phyloP scores from a whole-genome alignment of 768 basidiomycete genomes.

The Mycena olivaceomarginata region DNA sequence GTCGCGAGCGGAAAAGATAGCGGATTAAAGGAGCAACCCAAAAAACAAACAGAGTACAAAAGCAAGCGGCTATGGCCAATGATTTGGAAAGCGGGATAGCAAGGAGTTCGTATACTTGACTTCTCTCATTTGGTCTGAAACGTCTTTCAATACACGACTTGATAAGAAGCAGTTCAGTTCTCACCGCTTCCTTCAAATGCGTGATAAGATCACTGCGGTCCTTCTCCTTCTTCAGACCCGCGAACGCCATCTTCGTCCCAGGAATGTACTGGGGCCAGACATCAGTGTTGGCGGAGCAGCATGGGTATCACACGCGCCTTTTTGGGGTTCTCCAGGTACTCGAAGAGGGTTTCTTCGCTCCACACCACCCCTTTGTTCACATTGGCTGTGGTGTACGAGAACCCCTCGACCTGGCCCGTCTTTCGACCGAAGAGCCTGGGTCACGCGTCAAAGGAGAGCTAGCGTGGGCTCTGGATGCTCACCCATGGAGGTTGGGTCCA shows the following conservation, averaged over 20 bases:
- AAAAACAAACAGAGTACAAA: too few species aligned
- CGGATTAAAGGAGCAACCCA: too few species aligned
- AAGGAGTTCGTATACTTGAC: too few species aligned
- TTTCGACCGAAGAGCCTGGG: conserved; percentile 87
- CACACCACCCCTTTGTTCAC: conserved; percentile 95
- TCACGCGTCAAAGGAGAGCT: conserved; percentile 2
- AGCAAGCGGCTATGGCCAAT: too few species aligned
- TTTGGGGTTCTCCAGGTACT: conserved; percentile 98
- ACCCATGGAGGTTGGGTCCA: conserved; percentile 97
- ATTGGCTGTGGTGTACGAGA: conserved; percentile 96
- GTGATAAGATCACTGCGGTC: conserved; percentile 97
- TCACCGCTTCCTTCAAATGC: conserved; percentile 84
- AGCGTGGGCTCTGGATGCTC: conserved; percentile 50
- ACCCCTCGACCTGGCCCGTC: conserved; percentile 90
- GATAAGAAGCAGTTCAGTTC: conserved; percentile 44
- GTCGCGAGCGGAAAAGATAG: too few species aligned
- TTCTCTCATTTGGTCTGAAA: neutral
- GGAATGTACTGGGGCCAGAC: conserved; percentile 83
- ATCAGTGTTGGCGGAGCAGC: too few species aligned
- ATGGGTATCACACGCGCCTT: conserved; percentile 73
- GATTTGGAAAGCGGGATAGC: too few species aligned
- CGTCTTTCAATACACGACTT: neutral
- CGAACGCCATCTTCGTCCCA: conserved; percentile 99
- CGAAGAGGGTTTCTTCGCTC: conserved; percentile 93
- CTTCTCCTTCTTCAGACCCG: conserved; percentile 98